phyloP scores from a whole-genome alignment of 2,329 filamentous ascomycete genomes.

The Colletotrichum sp. region DNA sequence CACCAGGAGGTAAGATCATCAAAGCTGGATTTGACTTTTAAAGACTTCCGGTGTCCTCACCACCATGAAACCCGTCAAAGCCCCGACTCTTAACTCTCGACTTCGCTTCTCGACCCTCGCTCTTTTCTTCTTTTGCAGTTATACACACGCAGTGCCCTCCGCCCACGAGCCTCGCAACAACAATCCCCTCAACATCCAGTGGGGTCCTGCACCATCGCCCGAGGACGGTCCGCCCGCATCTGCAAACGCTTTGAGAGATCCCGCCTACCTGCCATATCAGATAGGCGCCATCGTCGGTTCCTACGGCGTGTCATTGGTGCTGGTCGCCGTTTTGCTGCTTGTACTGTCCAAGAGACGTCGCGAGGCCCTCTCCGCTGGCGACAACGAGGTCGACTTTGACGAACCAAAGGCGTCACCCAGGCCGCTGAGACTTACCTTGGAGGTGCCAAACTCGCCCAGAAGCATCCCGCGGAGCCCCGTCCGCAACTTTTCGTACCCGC shows the following conservation, averaged over 20 bases:
- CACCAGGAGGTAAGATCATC: constrained; percentile 48
- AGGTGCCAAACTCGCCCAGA: constrained; percentile 25
- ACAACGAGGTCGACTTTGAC: constrained; percentile 54
- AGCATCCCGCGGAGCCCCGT: constrained; percentile 29
- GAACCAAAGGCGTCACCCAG: constrained; percentile 24
- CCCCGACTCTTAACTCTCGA: constrained; percentile 29
- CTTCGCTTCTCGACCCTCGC: constrained; percentile 24
- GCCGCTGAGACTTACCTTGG: constrained; percentile 26
- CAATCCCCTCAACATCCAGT: constrained; percentile 53
- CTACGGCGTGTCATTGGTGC: constrained; percentile 78
- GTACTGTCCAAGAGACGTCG: constrained; percentile 62
- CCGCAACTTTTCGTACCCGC: constrained; percentile 58
- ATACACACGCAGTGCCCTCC: constrained; percentile 34
- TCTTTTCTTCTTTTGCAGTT: constrained; percentile 28
- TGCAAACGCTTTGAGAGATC: constrained; percentile 56
- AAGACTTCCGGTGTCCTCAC: constrained; percentile 31
- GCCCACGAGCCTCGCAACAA: constrained; percentile 27
- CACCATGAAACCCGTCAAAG: constrained; percentile 46
- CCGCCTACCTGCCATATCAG: constrained; percentile 75
- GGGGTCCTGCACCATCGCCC: constrained; percentile 61
- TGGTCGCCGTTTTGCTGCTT: constrained; percentile 73
- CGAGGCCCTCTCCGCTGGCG: constrained; percentile 56
- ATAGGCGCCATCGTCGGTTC: constrained; percentile 84
- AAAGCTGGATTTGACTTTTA: constrained; percentile 28
- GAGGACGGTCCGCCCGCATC: constrained; percentile 67